Evolutionary conservation across 805 yeast species (phyloP).

Genomic region (Hemisphaericaspora nanyangensis): DNA sequence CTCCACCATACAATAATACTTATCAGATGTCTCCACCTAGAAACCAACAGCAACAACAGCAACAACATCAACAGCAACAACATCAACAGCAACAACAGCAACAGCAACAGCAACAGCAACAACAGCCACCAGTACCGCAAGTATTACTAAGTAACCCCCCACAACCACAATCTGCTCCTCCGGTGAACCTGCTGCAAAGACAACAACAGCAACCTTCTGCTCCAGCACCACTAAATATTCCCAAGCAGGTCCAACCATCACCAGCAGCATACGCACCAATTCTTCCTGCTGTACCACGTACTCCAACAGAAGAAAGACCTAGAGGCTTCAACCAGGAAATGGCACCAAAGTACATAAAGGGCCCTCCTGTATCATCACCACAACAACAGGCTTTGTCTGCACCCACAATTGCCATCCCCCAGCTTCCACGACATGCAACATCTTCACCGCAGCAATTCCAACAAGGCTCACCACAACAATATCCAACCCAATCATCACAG

Average conservation of each 20-base stretch:
- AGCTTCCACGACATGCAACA: no score
- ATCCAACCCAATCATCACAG: not conserved
- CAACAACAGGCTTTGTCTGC: not conserved
- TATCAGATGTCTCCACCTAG: conserved; percentile 3
- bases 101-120: not conserved
- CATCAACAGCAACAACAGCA: conserved; percentile 6
- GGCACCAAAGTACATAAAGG: no score
- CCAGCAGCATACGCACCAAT: no score
- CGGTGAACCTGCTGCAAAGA: no score
- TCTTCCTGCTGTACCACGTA: no score
- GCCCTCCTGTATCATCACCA: not conserved
- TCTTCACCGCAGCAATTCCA: not conserved
- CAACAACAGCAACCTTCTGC: not conserved
- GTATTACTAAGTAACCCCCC: not conserved
- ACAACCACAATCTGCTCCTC: not conserved
- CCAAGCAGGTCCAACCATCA: not conserved
- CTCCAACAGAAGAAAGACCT: no score
- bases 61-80: conserved; percentile 9
- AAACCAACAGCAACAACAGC: conserved; percentile 7
- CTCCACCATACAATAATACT: not conserved
- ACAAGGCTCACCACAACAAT: not conserved
- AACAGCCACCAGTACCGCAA: not conserved
- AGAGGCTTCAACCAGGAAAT: no score
- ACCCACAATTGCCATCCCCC: not conserved
- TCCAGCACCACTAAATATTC: not conserved